Percentiles rank a stretch among this genome's conserved stretches.
phyloP scores from a whole-genome alignment of 495 filamentous ascomycete species.

The Jackrogersella multiformis region DNA sequence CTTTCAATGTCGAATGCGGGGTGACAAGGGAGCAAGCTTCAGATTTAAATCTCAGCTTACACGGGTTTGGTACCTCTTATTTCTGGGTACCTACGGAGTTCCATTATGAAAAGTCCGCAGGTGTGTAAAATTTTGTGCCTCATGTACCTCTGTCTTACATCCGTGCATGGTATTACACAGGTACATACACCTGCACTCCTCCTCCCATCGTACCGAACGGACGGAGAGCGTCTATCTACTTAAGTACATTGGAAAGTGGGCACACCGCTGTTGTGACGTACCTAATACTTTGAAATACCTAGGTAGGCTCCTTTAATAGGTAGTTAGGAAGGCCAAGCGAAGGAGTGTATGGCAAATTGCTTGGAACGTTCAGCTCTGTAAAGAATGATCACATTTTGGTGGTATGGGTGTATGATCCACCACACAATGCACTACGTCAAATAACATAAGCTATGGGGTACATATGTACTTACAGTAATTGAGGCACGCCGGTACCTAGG shows the following conservation, averaged over 20 bases:
- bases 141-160: neutral
- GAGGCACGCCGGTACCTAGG: too few species aligned
- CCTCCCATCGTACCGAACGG: neutral
- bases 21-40: conserved; percentile 27
- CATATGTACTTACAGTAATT: conserved; percentile 12
- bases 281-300: too few species aligned
- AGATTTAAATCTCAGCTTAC: conserved; percentile 12
- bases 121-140: neutral
- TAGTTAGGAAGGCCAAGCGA: neutral
- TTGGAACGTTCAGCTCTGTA: neutral
- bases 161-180: too few species aligned
- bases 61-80: neutral
- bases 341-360: neutral
- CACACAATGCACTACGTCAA: neutral
- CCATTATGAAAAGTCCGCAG: conserved; percentile 17
- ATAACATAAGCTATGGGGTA: neutral
- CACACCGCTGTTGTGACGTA: conserved; percentile 27
- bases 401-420: too few species aligned
- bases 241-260: neutral
- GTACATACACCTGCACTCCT: conserved; percentile 16
- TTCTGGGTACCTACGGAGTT: conserved; percentile 35
- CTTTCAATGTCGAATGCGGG: conserved; percentile 32
- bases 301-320: conserved; percentile 12
- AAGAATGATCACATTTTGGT: too few species aligned
- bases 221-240: conserved; percentile 1